These are phyloP conservation scores for Catenaria anguillulae DNA, from an alignment of 371 early-diverging fungal genomes.

Conservation along the genomic window DNA sequence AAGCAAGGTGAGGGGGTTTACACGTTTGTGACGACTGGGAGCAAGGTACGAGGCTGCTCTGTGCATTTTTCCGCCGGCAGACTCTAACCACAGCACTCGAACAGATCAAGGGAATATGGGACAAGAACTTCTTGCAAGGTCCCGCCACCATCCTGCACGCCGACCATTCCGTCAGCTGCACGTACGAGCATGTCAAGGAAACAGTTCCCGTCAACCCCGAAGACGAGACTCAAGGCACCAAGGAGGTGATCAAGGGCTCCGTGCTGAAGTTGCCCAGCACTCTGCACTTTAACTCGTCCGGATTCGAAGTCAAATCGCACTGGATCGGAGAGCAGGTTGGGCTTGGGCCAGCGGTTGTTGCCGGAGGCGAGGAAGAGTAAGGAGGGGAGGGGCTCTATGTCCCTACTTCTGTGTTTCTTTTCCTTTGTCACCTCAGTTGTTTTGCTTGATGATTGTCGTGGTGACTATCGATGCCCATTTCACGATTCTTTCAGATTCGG, in stretches of 20 bases:
- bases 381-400: too few species aligned
- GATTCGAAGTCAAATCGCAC: neutral
- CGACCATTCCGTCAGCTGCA: conserved; percentile 25
- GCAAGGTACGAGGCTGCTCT: conserved; percentile 21
- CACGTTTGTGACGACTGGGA: conserved; percentile 15
- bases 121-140: conserved; percentile 19
- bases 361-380: neutral
- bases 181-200: conserved; percentile 12
- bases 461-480: too few species aligned
- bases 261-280: neutral
- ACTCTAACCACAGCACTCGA: neutral
- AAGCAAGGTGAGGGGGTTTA: conserved; percentile 31
- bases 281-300: neutral
- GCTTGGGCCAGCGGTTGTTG: neutral
- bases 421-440: too few species aligned
- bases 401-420: too few species aligned
- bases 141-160: conserved; percentile 27
- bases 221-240: neutral
- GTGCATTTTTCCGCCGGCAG: neutral
- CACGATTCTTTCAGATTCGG: too few species aligned
- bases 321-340: neutral
- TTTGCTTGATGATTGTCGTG: too few species aligned
- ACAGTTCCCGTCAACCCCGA: neutral
- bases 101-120: conserved; percentile 26
- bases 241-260: neutral